Evolutionary conservation across 192 early-diverging fungal species (phyloP), one percentile per base, ranked within the genome.

Genomic region (Chytriomyces sp.): DNA sequence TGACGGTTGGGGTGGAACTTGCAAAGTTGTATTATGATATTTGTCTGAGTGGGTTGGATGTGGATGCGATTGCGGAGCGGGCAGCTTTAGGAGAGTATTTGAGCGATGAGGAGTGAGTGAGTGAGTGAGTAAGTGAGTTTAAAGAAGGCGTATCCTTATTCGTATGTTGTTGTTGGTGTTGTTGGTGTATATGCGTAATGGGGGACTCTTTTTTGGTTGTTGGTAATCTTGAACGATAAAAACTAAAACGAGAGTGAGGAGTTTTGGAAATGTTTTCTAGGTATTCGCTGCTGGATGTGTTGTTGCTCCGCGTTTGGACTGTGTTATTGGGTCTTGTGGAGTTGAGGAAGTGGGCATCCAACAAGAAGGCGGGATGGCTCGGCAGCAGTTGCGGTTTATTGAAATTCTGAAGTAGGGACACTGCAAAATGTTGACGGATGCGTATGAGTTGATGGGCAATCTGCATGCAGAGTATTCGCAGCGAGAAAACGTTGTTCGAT

Each of bases 381-480:
- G 50, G 13, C 50, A 50, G 66, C 64, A 47, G 24, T 23, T 59
- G 35, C 24, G 8, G 24, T 46, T 60, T n/a, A 65, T 82, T 9
- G 8, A 59, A n/a, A 62, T 77, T 16, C 68, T 82, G 6, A 44
- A 77, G 9, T 61, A 76, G 20, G 75, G 78, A 45, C 70, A 77
- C 20, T 44, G 18, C 7, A 46, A 70, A 3, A 18, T 83, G 26
- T 65, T 83, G 5, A 59, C 70, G 65, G 64, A 11, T 5, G 82
- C 82, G 10, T 45, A 69, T 60, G 44, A 59, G 23, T 24, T 77
- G 24, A 49, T 83, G 46, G 53, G 59, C 43, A 46, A 24, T 60
- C 50, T 83, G 59, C 82, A 83, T 28, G 79, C 64, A 59, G 45
- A 64, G 63, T 83, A 74, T 61, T 70, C 67, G 43, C 76, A 79